A percentile compares a stretch with the other conserved stretches of the same genome.
Evolutionary conservation across 129 eudicot genomes (phyloP).

Genomic region (Erigeron canadensis): DNA sequence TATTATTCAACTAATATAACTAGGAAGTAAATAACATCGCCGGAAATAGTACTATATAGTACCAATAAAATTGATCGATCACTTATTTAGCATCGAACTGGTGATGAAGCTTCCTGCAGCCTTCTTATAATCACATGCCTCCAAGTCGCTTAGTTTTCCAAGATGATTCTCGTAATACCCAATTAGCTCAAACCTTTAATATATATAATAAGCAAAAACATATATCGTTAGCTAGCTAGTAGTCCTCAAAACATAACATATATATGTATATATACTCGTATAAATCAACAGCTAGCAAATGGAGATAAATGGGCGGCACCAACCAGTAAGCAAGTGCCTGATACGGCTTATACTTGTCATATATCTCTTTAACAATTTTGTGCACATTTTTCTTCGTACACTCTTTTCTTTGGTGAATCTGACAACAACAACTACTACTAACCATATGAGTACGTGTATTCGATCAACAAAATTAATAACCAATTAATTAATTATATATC

Average conservation of each 20-base stretch:
- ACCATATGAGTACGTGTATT: too few relatives aligned
- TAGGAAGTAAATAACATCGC: too few relatives aligned
- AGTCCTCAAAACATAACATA: background rate
- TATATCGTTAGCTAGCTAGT: background rate
- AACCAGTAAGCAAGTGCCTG: conserved; percentile 49
- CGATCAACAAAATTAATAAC: background rate
- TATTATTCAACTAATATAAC: too few relatives aligned
- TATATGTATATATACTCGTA: too few relatives aligned
- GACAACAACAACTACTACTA: background rate
- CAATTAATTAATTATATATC: background rate
- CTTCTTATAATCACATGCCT: conserved; percentile 3
- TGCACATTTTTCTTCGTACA: conserved; percentile 1
- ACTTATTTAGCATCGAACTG: too few relatives aligned
- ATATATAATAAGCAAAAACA: background rate
- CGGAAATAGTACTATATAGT: too few relatives aligned
- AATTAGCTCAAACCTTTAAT: conserved; percentile 27
- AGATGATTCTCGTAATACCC: conserved; percentile 20
- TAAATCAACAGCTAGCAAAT: too few relatives aligned
- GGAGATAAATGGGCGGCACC: too few relatives aligned
- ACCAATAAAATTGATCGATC: too few relatives aligned
- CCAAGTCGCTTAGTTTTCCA: conserved; percentile 18
- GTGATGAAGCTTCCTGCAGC: conserved; percentile 19
- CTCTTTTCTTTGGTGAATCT: background rate
- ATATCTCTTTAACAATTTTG: conserved; percentile 23
- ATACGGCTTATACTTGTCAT: conserved; percentile 44